Evolutionary conservation across 371 early-diverging fungal species (phyloP), one percentile per base, ranked within the genome.

Genomic region (Synchytrium microbalum): DNA sequence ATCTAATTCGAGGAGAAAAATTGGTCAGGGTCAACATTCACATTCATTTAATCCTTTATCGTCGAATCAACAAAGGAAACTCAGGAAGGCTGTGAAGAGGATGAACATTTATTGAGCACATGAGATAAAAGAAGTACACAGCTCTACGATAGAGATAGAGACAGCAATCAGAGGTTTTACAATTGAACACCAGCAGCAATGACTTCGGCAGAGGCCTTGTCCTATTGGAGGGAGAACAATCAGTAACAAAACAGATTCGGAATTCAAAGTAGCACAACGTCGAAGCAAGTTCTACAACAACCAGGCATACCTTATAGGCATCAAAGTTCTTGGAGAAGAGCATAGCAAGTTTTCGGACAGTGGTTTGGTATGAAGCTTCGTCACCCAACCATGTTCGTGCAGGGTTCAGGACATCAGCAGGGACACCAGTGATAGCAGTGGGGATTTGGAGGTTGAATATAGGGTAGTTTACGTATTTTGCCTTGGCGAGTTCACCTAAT

Each of bases 281-380:
- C n/a, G n/a, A n/a, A n/a, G n/a, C n/a, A n/a, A n/a, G n/a, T n/a
- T n/a, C n/a, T n/a, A 38, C 19, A 38, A 19, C 46, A 19, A 38
- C 19, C 46, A 38, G 10, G 19, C 46, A 38, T 38, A 38, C 46
- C 46, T 38, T 38, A 19, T 38, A 38, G 46, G 10, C 19, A 5
- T 87, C 82, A 77, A 97, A 97, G 84, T 97, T 96, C 10, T 89
- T 85, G 61, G 79, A 77, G 76, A 97, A 97, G 68, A 93, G 86
- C 31, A 68, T 63, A 32, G 89, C 96, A 46, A 97, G 86, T 72
- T 87, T 88, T 59, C 75, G 64, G 52, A 90, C 73, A 13, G 91
- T 88, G n/a, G 65, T 74, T 1, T 64, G 65, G 77, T 81, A 94
- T 63, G 86, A 84, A 19, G 76, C 79, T 26, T 74, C 32, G 52